Conservation (phyloP, 192 early-diverging fungal species). For the Entomortierella parvispora region DNA sequence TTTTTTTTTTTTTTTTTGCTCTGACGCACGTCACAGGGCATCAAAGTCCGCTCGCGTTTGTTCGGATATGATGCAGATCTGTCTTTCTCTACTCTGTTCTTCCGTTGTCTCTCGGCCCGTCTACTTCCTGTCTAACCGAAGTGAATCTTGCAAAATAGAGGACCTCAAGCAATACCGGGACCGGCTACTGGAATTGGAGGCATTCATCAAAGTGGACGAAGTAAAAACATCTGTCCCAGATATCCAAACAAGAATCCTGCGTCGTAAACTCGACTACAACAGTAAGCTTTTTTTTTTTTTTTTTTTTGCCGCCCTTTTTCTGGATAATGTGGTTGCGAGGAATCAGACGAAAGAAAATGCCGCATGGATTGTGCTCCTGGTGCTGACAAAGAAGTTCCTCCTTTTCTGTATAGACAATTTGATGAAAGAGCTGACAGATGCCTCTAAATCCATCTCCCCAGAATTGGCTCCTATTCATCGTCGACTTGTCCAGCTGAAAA, state of each 20-base stretch:
- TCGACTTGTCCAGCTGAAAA: conserved; percentile 75
- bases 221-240: conserved; percentile 49
- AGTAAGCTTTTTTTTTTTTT: conserved; percentile 15
- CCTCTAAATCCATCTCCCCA: conserved; percentile 71
- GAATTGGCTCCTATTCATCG: conserved; percentile 79
- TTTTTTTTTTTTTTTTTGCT: background rate
- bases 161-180: conserved; percentile 70
- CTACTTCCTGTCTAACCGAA: background rate
- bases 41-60: background rate
- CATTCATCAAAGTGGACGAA: conserved; percentile 63
- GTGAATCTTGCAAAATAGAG: conserved; percentile 34
- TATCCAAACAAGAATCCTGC: conserved; percentile 54
- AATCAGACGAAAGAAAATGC: conserved; percentile 21
- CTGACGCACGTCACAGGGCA: conserved; percentile 5
- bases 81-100: conserved; percentile 7
- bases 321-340: conserved; percentile 1
- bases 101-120: conserved; percentile 16
- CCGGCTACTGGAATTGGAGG: conserved; percentile 67
- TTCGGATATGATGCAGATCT: background rate
- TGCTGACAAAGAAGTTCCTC: conserved; percentile 1
- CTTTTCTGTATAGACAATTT: conserved; percentile 50
- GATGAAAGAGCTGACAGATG: conserved; percentile 61
- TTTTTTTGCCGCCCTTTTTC: too few species aligned
- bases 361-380: background rate
- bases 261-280: conserved; percentile 54